phyloP scores from a whole-genome alignment of 305 asterid species.

The Fraxinus albicans region DNA sequence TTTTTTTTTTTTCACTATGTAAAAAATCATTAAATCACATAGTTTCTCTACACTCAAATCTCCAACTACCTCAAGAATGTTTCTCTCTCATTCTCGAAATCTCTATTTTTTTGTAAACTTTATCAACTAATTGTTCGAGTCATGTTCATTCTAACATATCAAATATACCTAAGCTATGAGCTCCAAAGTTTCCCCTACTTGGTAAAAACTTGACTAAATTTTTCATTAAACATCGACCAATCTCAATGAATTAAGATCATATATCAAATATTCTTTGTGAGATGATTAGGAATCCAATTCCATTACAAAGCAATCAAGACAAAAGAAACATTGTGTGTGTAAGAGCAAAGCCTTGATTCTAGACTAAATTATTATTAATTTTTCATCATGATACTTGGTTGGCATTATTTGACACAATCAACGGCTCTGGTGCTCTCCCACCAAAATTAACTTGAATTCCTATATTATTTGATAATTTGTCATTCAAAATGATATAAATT shows the following conservation, averaged over 20 bases:
- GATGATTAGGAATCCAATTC: constrained; percentile 16
- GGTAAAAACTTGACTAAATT: not conserved
- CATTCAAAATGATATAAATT: not conserved
- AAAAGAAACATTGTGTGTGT: not conserved
- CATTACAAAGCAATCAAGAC: not conserved
- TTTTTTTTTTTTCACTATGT: no score
- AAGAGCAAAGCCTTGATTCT: not conserved
- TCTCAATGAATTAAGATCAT: not conserved
- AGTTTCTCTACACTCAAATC: no score
- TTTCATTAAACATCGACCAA: not conserved
- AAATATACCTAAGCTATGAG: no score
- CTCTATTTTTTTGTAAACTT: no score
- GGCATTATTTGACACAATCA: not conserved
- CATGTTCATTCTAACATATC: not conserved
- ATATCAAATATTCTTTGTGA: not conserved
- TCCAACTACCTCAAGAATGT: no score
- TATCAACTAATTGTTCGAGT: not conserved
- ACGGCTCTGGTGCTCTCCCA: not conserved
- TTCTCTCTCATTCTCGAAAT: no score
- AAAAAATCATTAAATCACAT: no score
- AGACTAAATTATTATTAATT: not conserved
- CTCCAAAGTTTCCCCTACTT: not conserved
- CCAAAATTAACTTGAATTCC: not conserved
- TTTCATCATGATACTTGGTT: not conserved
- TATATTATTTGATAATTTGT: not conserved